Percentiles rank a stretch among this genome's conserved stretches.
These are phyloP conservation scores for Trametes sp. DNA, from an alignment of 1,284 basidiomycete genomes.

Conservation along the genomic window DNA sequence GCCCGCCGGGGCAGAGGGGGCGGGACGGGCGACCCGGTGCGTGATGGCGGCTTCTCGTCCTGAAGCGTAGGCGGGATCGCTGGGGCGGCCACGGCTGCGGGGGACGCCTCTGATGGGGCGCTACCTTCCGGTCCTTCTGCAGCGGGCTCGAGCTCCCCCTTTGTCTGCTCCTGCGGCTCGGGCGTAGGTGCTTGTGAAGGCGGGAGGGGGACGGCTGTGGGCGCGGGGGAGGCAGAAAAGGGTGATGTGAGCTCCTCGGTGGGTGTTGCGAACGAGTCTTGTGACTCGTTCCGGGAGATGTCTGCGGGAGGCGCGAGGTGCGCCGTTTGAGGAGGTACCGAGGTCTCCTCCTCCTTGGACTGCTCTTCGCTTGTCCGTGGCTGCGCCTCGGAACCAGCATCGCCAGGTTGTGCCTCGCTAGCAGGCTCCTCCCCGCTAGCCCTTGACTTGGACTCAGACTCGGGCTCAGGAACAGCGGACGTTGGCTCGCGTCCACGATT, in stretches of 20 bases:
- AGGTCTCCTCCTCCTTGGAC: background rate
- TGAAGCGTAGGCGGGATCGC: slow-evolving; percentile 6
- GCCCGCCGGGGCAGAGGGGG: slow-evolving; percentile 67
- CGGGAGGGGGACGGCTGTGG: slow-evolving; percentile 50
- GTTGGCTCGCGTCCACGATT: slow-evolving; percentile 28
- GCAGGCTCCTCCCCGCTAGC: background rate
- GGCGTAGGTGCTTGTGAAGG: slow-evolving; percentile 44
- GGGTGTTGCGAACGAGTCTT: slow-evolving; percentile 44
- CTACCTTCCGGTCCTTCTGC: slow-evolving; percentile 4
- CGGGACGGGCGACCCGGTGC: slow-evolving; percentile 44
- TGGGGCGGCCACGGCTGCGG: slow-evolving; percentile 12
- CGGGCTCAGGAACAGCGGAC: slow-evolving; percentile 8
- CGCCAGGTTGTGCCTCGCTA: background rate
- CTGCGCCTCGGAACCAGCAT: background rate
- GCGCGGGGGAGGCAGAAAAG: slow-evolving; percentile 26
- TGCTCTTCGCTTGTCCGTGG: background rate
- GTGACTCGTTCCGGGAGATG: slow-evolving; percentile 31
- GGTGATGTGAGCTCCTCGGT: slow-evolving; percentile 39
- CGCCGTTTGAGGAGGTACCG: background rate
- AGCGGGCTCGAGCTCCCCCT: background rate
- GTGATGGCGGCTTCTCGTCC: slow-evolving; percentile 30
- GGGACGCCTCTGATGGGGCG: background rate
- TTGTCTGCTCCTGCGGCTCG: slow-evolving; percentile 18
- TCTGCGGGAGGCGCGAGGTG: slow-evolving; percentile 16
- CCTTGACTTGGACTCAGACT: background rate